Evolutionary conservation across 805 yeast species (phyloP), one percentile per base, ranked within the genome.

Genomic region (Kodamaea lidongshanica): DNA sequence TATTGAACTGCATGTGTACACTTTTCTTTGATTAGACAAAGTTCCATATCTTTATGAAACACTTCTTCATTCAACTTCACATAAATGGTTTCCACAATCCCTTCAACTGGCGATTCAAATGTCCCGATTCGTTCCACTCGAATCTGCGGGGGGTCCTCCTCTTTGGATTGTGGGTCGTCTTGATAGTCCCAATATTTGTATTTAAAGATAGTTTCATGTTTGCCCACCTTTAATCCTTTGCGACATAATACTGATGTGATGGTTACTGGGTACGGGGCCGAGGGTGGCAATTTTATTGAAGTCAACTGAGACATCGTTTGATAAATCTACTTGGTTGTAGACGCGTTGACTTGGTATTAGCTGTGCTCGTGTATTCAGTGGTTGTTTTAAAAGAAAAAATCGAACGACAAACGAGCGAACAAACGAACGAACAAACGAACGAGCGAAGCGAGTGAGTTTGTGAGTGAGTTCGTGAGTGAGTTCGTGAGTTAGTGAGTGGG

Each of bases 1-100:
- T 80, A 92, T 44, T 92, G 96, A 16, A 92, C 87, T 1, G 89
- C 74, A 56, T 92, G 98, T 8, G 85, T 69, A 48, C 98, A 92
- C 0, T 94, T 86, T 50, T 94, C 96, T 24, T 62, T 56, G 10
- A 89, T 66, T 23, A 64, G 59, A 16, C 77, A 67, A 9, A 89
- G 59, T 3, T 61, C 61, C 6, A 50, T 45, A 3, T 60, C 61
- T 15, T 51, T 34, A 33, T 72, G 73, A 19, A 65, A 63, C 11
- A 89, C 61, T 39, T 72, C 77, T 43, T 83, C 86, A 23, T 82
- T 79, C 1, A 62, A 61, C 6, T 57, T 52, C 4, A 85, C 67
- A 14, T 56, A 45, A 40, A 87, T 59, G 7, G 56, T 46, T 6
- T 61, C 54, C 3, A 92, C 56, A 22, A 62, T 61, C 0, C 97